Conservation (phyloP, 2,329 filamentous ascomycete genomes). For the Aspergillus ibericus region DNA sequence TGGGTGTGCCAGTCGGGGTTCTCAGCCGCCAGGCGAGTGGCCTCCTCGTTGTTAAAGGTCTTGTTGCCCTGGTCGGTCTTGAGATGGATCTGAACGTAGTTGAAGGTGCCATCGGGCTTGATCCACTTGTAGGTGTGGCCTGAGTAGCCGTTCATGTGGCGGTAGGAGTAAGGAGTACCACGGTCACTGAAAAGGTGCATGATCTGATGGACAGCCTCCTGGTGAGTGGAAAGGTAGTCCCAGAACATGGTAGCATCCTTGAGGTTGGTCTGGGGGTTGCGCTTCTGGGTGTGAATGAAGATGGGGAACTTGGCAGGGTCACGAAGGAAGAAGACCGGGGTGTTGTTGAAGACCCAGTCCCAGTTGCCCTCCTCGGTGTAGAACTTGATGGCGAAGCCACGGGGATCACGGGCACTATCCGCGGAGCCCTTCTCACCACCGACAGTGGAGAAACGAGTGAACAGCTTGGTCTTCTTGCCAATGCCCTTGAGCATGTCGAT, state of each 20-base stretch:
- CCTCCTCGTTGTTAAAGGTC: slow-evolving; percentile 60
- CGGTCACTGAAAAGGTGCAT: slow-evolving; percentile 68
- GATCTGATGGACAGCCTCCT: slow-evolving; percentile 63
- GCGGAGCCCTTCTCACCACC: slow-evolving; percentile 71
- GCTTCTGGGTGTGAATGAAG: slow-evolving; percentile 74
- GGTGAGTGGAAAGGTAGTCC: slow-evolving; percentile 63
- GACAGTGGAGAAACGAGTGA: slow-evolving; percentile 72
- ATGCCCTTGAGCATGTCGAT: slow-evolving; percentile 55
- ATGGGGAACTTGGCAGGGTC: slow-evolving; percentile 72
- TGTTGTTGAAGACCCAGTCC: slow-evolving; percentile 73
- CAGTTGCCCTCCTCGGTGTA: slow-evolving; percentile 72
- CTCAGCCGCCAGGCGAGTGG: slow-evolving; percentile 52
- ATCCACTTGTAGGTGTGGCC: slow-evolving; percentile 68
- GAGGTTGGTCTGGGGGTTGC: slow-evolving; percentile 69
- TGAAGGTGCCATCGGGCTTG: slow-evolving; percentile 65
- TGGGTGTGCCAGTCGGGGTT: slow-evolving; percentile 65
- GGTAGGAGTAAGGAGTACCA: slow-evolving; percentile 64
- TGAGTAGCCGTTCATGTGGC: slow-evolving; percentile 68
- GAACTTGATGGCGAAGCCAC: slow-evolving; percentile 73
- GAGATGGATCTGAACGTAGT: slow-evolving; percentile 66
- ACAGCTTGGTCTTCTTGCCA: slow-evolving; percentile 68
- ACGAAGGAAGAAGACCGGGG: slow-evolving; percentile 72
- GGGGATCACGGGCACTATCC: slow-evolving; percentile 70
- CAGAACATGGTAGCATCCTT: slow-evolving; percentile 71
- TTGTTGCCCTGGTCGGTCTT: slow-evolving; percentile 64